Evolutionary conservation across 1,284 basidiomycete genomes (phyloP), one percentile per base, ranked within the genome.

Genomic region (Marasmius fiardii): DNA sequence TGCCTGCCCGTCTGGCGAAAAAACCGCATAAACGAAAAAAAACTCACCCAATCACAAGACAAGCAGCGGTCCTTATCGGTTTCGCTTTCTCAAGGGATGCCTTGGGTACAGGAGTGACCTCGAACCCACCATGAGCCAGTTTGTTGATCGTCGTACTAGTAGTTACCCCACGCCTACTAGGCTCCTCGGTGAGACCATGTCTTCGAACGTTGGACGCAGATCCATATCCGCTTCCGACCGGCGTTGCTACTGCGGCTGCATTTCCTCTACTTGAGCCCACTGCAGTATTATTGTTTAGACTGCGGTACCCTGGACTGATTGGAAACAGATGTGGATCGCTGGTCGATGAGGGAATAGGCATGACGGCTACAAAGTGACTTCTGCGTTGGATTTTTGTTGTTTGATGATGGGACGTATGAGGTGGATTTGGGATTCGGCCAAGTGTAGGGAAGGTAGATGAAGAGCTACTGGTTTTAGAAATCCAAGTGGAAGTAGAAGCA

Each of bases 41-140:
- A 3, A 53, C 54, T 49, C 34, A 53, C 57, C 57, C 57, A 51
- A 58, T 58, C 16, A 58, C 57, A 26, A 58, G 43, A 21, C 53
- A 53, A 39, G 57, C 57, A 51, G 57, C 57, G 12, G 57, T 58
- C 18, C 57, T 51, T 43, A 58, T 55, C 45, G 26, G 14, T 51
- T 54, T 52, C 51, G 47, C 12, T 50, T 33, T 21, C 51, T 44
- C 28, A 55, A 47, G 16, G 50, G 52, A 43, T 47, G 55, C 28
- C 45, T 43, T 28, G 41, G 57, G 51, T 44, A 53, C 31, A 33
- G 57, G 54, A 4, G 57, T 55, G 3, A 55, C 20, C 12, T 55
- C 45, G 51, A 58, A 58, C 28, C 57, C 51, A 24, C 43, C 21
- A 21, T 41, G 33, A 10, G 44, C 45, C 18, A 53, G 45, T 44